These are phyloP conservation scores for Macrolepiota albuminosa DNA, from an alignment of 768 basidiomycete species.

Conservation along the genomic window DNA sequence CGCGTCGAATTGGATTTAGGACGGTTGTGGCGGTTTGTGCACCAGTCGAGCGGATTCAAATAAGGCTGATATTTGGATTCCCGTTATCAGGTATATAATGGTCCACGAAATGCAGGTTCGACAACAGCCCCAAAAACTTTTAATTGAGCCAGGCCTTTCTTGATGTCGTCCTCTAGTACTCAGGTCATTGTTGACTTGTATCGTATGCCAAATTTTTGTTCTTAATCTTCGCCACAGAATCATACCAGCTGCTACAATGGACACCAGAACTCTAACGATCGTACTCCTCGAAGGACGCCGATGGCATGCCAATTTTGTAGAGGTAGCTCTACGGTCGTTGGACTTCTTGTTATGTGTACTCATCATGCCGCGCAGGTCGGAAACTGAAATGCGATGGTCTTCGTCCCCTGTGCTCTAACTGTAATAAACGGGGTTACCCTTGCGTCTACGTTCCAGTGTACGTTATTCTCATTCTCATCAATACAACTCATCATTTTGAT, in stretches of 20 bases:
- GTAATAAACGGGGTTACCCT: slow-evolving; percentile 51
- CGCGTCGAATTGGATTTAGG: slow-evolving; percentile 8
- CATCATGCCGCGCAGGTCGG: slow-evolving; percentile 38
- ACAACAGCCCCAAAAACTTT: neutral
- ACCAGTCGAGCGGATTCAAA: neutral
- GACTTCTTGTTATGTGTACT: neutral
- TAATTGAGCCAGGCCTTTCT: neutral
- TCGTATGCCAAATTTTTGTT: neutral
- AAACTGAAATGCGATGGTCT: slow-evolving; percentile 72
- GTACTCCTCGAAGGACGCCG: slow-evolving; percentile 42
- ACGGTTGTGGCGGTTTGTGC: slow-evolving; percentile 10
- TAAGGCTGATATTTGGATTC: slow-evolving; percentile 7
- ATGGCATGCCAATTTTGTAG: slow-evolving; percentile 78
- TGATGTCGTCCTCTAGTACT: slow-evolving; percentile 12
- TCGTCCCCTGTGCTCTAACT: slow-evolving; percentile 62
- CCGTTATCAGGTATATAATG: slow-evolving; percentile 6
- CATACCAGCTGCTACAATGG: neutral
- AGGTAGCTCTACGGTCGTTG: slow-evolving; percentile 31
- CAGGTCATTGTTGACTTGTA: slow-evolving; percentile 7
- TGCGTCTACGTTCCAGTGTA: slow-evolving; percentile 67
- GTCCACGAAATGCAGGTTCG: neutral
- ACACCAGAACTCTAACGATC: slow-evolving; percentile 7
- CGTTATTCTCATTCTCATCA: slow-evolving; percentile 22
- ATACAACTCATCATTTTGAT: neutral
- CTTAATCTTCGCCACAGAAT: neutral